phyloP scores from a whole-genome alignment of 495 filamentous ascomycete species.

The Talaromyces adpressus region DNA sequence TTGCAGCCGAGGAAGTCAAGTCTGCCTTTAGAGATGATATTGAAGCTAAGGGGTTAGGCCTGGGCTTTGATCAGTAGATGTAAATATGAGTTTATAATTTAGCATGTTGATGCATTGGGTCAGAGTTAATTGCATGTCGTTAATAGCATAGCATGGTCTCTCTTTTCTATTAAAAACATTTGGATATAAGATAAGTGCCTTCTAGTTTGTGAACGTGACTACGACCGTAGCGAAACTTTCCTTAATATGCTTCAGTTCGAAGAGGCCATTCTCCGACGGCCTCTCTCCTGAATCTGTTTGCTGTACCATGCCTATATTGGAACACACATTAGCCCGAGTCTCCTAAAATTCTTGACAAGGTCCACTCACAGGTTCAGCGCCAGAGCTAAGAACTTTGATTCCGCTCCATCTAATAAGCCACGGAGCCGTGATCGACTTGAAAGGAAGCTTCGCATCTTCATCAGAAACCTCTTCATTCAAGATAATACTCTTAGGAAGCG shows the following conservation, averaged over 20 bases:
- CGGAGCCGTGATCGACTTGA: neutral
- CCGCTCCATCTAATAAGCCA: neutral
- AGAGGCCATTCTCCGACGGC: neutral
- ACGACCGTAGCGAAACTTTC: too few species aligned
- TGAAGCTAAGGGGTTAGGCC: constrained; percentile 68
- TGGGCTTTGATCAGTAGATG: constrained; percentile 32
- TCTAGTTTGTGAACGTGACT: too few species aligned
- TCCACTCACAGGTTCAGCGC: constrained; percentile 3
- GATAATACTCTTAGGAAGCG: constrained; percentile 36
- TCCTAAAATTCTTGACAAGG: neutral
- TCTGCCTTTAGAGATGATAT: constrained; percentile 81
- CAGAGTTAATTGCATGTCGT: neutral
- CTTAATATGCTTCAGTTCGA: neutral
- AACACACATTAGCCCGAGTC: neutral
- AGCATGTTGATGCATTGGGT: neutral
- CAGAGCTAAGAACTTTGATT: neutral
- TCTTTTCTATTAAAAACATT: neutral
- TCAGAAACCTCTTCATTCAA: constrained; percentile 46
- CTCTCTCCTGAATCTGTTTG: neutral
- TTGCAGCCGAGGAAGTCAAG: constrained; percentile 85
- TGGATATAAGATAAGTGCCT: too few species aligned
- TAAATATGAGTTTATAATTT: neutral
- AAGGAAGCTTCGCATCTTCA: constrained; percentile 34
- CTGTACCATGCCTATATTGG: constrained; percentile 4
- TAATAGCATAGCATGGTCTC: neutral